Evolutionary conservation across 2,329 filamentous ascomycete genomes (phyloP), one percentile per base, ranked within the genome.

Genomic region (Botrytis byssoidea): DNA sequence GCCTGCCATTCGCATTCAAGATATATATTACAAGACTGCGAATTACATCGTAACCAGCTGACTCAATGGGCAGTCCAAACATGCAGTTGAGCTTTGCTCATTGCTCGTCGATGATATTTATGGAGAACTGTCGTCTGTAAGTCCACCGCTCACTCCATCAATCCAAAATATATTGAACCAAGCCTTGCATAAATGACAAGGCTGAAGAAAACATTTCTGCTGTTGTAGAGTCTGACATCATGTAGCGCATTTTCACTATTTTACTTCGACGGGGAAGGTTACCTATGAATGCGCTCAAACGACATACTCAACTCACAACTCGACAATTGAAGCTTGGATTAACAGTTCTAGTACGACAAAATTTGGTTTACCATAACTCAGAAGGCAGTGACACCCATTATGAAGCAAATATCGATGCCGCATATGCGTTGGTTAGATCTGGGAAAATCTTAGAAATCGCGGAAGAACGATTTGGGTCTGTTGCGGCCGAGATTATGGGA

Each of bases 51-150:
- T 16, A 57, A 32, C 46, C 35, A 42, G 65, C 66, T 60, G 55
- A 72, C 70, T 35, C 37, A 32, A 74, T 66, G 70, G 29, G 61
- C 76, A 91, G 89, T 90, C 89, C 75, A 90, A 94, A 85, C 89
- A 92, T 82, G 88, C 92, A 78, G 90, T 92, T 80, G 93, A 98
- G 88, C 93, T 98, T 81, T 97, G 94, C 86, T 89, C 91, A 85
- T 90, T 97, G 82, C 88, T 98, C 76, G 91, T 98, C 76, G 91
- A 94, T 81, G 94, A 98, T 82, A 88, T 93, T 74, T 95, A 96
- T 83, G 96, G 96, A 81, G 93, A 97, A 84, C 90, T 98, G 74
- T 94, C 94, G 76, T 93, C 94, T 82, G 95, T 98, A 92, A 80
- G 92, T 85, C 64, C 74, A 42, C 64, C 73, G 57, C 46, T 66